Evolutionary conservation across 257 asterid genomes (phyloP), one percentile per base, ranked within the genome.

Genomic region (Leonotis leonurus): DNA sequence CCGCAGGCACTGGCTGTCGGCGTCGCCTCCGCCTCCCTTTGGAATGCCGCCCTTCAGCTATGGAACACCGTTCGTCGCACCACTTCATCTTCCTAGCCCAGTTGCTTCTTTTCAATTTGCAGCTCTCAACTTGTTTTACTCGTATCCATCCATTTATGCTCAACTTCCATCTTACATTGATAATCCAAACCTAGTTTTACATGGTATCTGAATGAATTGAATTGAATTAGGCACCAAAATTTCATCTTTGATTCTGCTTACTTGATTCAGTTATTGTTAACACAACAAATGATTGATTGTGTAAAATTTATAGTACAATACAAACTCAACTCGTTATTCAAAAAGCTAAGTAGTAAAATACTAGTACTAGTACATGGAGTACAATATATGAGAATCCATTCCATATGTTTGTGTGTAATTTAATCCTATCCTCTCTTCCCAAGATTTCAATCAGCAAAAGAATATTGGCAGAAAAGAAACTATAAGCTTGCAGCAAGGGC

Each of bases 1-100:
- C 80, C 88, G 13, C 92, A 83, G 70, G 83, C 81, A 22, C 67
- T 88, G 7, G 95, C 87, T 33, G 61, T 86, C 1, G 96, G 98
- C 10, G 60, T 84, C 41, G 94, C 85, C 37, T 75, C 92, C 21
- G 92, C 85, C 4, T 91, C 82, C 18, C 20, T 87, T 48, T 82
- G 84, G 75, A 72, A 50, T 13, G 86, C 82, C 1, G 81, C 78
- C 5, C 61, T 74, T 61, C 78, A 78, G 16, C 57, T 88, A 11
- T 91, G 94, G 98, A 73, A 64, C 56, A 40, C 79, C 40, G 84
- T 88, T 56, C 75, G 81, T 45, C 86, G 67, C 30, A 77, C 82
- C 62, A 70, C 88, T 20, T 68, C 81, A 9, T 70, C 83, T 12
- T 49, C 65, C 16, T 9, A 9, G 36, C 6, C 27, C 62, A 70